phyloP scores from a whole-genome alignment of 805 yeast genomes.

The Priceomyces fermenticarens region DNA sequence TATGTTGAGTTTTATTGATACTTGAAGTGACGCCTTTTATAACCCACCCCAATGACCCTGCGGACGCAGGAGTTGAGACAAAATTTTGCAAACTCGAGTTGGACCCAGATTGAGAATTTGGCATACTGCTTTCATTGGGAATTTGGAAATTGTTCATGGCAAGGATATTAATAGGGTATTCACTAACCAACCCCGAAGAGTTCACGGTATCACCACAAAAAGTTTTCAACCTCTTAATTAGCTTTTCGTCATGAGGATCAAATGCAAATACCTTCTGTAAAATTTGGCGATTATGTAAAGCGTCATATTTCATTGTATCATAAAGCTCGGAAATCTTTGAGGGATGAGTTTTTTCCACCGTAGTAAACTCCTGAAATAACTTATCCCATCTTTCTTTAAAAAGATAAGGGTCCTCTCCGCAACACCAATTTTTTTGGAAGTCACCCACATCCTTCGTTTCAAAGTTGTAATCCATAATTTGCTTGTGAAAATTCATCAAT shows the following conservation, averaged over 20 bases:
- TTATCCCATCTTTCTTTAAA: constrained; percentile 98
- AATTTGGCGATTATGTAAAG: constrained; percentile 89
- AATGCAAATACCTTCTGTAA: constrained; percentile 79
- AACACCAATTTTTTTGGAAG: constrained; percentile 88
- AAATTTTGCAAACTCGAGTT: constrained; percentile 19
- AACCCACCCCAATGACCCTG: constrained; percentile 76
- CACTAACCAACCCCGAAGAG: constrained; percentile 58
- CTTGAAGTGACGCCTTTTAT: constrained; percentile 40
- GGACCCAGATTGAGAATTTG: constrained; percentile 20
- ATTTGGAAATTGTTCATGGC: constrained; percentile 76
- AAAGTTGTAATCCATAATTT: constrained; percentile 79
- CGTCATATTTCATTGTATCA: constrained; percentile 98
- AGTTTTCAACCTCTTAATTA: constrained; percentile 34
- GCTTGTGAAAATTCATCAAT: constrained; percentile 86
- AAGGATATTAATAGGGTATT: constrained; percentile 69
- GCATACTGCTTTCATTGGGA: constrained; percentile 35
- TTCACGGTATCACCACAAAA: constrained; percentile 42
- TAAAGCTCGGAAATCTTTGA: constrained; percentile 93
- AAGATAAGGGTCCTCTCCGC: constrained; percentile 88
- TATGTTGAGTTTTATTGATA: constrained; percentile 8
- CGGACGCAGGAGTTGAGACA: constrained; percentile 33
- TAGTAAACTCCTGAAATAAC: constrained; percentile 83
- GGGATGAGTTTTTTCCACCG: constrained; percentile 96
- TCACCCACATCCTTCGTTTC: constrained; percentile 58
- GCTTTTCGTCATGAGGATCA: constrained; percentile 38